Base-by-base conservation (phyloP, 345 rosid genomes). In the Eucalyptus shirleyi region DNA sequence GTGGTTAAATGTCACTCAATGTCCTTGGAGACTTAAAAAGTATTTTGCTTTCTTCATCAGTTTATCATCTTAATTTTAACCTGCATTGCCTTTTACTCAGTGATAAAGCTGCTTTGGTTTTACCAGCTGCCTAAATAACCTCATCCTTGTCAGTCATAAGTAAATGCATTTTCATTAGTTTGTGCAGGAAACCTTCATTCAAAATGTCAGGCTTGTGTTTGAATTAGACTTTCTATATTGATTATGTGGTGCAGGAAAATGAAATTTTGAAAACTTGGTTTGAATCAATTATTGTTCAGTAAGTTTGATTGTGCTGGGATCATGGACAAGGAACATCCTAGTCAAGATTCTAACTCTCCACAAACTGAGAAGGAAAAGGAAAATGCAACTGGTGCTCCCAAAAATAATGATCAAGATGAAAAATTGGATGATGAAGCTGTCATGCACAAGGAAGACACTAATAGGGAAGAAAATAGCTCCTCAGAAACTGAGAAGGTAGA, bases 361-460 rank as follows among this genome's bases (percentile, higher is more conserved):
- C 56, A 88, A 86, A 88, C 83, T 92, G 94, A 87, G 44, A 90
- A 90, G 87, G 37, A 37, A 47, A 89, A 89, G 91, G 92, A 90
- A 88, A 89, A 60, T 69, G 60, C 87, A 34, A 59, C 49, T 67
- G 87, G 88, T 55, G 89, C 90, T 21, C 83, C 47, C 16, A 77
- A 19, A 21, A 77, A 40, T 21, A 77, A 77, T 21, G 85, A 77
- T 77, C 85, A 77, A 21, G 9, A 77, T 40, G 13, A 77, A 77
- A 77, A 26, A 77, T 77, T 77, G 28, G 9, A 40, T 37, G 83
- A 77, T 11, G 47, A 77, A 77, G 83, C 47, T 40, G 30, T 77
- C 83, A 37, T 21, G 83, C 83, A 40, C 24, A 50, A 40, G 34
- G 89, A 69, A 67, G 42, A 45, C n/a, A 12, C 59, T 50, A n/a